These are phyloP conservation scores for Peronospora destructor DNA, from an alignment of 352 stramenopile species.

Conservation along the genomic window DNA sequence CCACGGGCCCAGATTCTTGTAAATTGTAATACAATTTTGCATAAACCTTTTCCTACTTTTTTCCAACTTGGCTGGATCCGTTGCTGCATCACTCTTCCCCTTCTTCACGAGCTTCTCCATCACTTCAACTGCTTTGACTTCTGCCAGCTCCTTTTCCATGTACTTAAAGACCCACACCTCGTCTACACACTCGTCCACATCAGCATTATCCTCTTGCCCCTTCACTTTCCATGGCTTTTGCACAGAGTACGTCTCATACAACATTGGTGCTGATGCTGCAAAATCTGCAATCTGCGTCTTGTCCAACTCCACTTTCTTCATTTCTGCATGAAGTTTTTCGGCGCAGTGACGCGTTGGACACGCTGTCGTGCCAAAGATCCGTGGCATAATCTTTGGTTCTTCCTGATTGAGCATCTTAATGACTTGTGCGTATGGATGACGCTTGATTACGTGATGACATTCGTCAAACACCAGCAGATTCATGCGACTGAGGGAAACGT, in stretches of 20 bases:
- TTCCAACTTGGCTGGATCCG: constrained; percentile 32
- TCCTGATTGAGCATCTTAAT: constrained; percentile 75
- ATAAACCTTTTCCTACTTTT: constrained; percentile 54
- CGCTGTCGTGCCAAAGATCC: constrained; percentile 84
- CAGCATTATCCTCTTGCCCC: constrained; percentile 8
- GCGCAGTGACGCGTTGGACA: constrained; percentile 68
- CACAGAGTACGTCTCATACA: constrained; percentile 52
- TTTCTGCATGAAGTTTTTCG: constrained; percentile 53
- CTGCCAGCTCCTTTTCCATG: constrained; percentile 38
- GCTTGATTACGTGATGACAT: constrained; percentile 86
- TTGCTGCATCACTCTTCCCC: constrained; percentile 34
- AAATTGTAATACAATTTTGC: constrained; percentile 45
- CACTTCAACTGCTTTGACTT: constrained; percentile 44
- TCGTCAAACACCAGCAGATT: constrained; percentile 88
- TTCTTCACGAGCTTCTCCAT: constrained; percentile 48
- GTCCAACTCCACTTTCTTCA: constrained; percentile 67
- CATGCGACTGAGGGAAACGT: constrained; percentile 66
- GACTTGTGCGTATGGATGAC: constrained; percentile 84
- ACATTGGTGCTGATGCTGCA: constrained; percentile 57
- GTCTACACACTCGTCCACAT: constrained; percentile 2
- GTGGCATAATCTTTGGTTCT: constrained; percentile 32
- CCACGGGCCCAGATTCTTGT: constrained; percentile 61
- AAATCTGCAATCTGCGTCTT: constrained; percentile 47
- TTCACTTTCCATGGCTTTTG: constrained; percentile 23
- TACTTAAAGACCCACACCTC: constrained; percentile 27